A percentile compares a stretch with the other conserved stretches of the same genome.
Evolutionary conservation across 192 early-diverging fungal genomes (phyloP).

Genomic region (Cladochytrium replicatum): DNA sequence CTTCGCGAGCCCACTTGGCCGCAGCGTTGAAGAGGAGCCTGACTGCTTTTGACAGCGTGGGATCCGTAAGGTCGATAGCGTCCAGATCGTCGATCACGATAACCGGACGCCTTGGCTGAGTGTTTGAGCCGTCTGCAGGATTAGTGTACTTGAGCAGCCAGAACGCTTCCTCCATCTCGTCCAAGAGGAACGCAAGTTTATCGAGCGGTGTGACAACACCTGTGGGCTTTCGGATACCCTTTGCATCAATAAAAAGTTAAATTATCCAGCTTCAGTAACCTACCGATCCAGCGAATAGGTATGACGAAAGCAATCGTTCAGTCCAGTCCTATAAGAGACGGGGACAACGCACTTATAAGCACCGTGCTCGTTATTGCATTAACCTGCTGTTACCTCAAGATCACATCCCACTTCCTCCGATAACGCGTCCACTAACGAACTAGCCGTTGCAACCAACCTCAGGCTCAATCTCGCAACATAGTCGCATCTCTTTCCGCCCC

Average conservation of each 20-base stretch:
- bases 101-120: constrained; percentile 12
- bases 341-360: no score
- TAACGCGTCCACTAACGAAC: constrained; percentile 8
- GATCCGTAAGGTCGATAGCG: constrained; percentile 3
- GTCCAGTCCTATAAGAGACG: constrained; percentile 22
- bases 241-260: constrained; percentile 7
- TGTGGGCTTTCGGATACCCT: background rate
- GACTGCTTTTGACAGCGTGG: background rate
- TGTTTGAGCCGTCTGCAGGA: no score
- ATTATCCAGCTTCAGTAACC: no score
- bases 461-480: constrained; percentile 6
- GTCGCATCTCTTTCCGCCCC: no score
- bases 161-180: constrained; percentile 17
- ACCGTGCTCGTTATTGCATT: no score
- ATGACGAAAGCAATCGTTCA: background rate
- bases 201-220: constrained; percentile 7
- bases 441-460: constrained; percentile 3
- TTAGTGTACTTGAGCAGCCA: constrained; percentile 14
- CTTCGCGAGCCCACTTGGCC: constrained; percentile 18
- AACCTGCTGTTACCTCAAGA: no score
- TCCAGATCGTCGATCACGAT: constrained; percentile 16
- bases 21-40: constrained; percentile 18
- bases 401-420: constrained; percentile 11
- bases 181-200: constrained; percentile 14
- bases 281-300: no score